These are phyloP conservation scores for Akanthomyces dipterigenus DNA, from an alignment of 2,329 filamentous ascomycete species.

Conservation along the genomic window DNA sequence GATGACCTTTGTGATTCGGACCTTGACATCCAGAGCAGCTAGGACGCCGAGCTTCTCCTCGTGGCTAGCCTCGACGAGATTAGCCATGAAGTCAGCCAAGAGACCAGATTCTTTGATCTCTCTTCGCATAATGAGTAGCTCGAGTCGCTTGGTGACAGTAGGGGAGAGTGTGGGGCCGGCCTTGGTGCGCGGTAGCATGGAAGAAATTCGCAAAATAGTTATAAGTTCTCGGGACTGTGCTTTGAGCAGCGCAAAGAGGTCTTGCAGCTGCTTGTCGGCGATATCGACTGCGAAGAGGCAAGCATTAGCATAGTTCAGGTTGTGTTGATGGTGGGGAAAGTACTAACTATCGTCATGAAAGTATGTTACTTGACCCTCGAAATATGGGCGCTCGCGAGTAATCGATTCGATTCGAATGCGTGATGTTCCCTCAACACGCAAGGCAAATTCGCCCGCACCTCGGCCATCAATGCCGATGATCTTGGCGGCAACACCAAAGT, in stretches of 20 bases:
- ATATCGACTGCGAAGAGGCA: constrained; percentile 21
- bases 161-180: constrained; percentile 65
- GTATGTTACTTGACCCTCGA: constrained; percentile 71
- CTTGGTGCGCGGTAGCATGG: constrained; percentile 67
- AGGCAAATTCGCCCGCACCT: constrained; percentile 66
- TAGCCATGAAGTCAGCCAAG: constrained; percentile 94
- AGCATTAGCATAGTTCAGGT: background rate
- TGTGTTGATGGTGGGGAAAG: background rate
- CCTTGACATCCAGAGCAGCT: constrained; percentile 70
- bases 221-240: constrained; percentile 80
- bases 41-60: constrained; percentile 88
- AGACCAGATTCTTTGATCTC: constrained; percentile 74
- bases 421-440: constrained; percentile 80
- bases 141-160: constrained; percentile 76
- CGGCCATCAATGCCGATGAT: constrained; percentile 72
- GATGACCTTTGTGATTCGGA: constrained; percentile 73
- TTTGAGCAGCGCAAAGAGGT: constrained; percentile 75
- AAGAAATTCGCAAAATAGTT: constrained; percentile 74
- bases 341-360: constrained; percentile 61
- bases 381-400: constrained; percentile 72
- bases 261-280: constrained; percentile 55
- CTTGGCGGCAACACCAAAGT: constrained; percentile 74
- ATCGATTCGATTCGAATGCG: constrained; percentile 62
- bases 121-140: constrained; percentile 80
- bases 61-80: constrained; percentile 77